These are phyloP conservation scores for Wickerhamiella hasegawae DNA, from an alignment of 805 yeast genomes.

Conservation along the genomic window DNA sequence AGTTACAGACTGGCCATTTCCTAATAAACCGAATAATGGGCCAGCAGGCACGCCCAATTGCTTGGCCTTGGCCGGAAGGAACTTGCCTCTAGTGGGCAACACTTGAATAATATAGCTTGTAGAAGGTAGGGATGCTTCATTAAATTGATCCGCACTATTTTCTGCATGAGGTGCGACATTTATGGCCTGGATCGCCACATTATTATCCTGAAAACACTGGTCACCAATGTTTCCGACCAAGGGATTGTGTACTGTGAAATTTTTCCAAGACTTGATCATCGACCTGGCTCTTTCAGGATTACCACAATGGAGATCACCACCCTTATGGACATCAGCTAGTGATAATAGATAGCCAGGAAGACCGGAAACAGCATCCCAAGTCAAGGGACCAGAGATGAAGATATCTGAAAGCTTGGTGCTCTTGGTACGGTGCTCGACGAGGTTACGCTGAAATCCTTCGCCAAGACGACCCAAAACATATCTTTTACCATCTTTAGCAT, in stretches of 20 bases:
- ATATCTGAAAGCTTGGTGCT: conserved; percentile 45
- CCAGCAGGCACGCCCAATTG: conserved; percentile 58
- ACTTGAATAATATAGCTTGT: conserved; percentile 54
- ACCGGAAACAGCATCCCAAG: conserved; percentile 80
- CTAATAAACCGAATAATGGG: conserved; percentile 35
- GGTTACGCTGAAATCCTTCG: conserved; percentile 72
- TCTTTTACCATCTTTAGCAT: conserved; percentile 32
- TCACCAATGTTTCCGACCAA: conserved; percentile 32
- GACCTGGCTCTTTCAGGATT: conserved; percentile 35
- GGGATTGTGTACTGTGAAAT: conserved; percentile 59
- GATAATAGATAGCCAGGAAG: conserved; percentile 80
- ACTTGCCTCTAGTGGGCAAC: conserved; percentile 59
- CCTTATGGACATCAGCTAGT: conserved; percentile 43
- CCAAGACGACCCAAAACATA: conserved; percentile 66
- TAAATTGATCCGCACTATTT: too few relatives aligned
- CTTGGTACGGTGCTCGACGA: conserved; percentile 43
- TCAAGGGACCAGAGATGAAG: conserved; percentile 61
- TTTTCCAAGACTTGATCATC: conserved; percentile 67
- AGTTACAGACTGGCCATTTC: conserved; percentile 42
- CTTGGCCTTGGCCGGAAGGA: conserved; percentile 47
- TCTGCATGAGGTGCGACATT: not conserved
- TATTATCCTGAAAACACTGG: conserved; percentile 18
- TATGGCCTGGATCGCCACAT: conserved; percentile 15
- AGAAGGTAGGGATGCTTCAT: too few relatives aligned
- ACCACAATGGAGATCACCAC: conserved; percentile 18